Evolutionary conservation across 805 yeast species (phyloP).

Genomic region (Starmerella gropengiesseri): DNA sequence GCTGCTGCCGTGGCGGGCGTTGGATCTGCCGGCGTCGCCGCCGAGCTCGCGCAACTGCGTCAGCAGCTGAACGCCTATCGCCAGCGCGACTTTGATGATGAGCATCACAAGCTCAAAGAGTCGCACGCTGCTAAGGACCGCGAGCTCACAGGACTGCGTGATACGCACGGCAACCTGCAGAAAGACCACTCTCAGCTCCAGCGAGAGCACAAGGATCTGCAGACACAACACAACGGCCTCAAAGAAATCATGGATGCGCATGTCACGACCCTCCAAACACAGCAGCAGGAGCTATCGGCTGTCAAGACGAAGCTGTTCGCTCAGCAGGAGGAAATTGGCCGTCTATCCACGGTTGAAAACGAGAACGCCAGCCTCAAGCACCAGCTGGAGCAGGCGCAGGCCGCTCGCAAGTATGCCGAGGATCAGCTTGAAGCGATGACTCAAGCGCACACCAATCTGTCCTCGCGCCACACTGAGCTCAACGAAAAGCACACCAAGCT

Average conservation of each 20-base stretch:
- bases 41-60: slow-evolving; percentile 18
- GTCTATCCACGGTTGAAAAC: slow-evolving; percentile 11
- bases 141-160: slow-evolving; percentile 15
- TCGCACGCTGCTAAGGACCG: slow-evolving; percentile 17
- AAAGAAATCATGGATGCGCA: slow-evolving; percentile 20
- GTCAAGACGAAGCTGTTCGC: slow-evolving; percentile 16
- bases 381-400: slow-evolving; percentile 18
- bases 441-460: slow-evolving; percentile 12
- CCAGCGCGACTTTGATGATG: slow-evolving; percentile 21
- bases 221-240: slow-evolving; percentile 14
- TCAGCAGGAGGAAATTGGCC: slow-evolving; percentile 17
- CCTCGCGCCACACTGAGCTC: slow-evolving; percentile 22
- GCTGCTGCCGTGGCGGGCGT: slow-evolving; percentile 7
- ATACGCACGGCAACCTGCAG: slow-evolving; percentile 16
- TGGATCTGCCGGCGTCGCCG: slow-evolving; percentile 9
- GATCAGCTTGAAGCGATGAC: slow-evolving; percentile 20
- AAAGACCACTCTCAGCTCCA: slow-evolving; percentile 11
- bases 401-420: slow-evolving; percentile 17
- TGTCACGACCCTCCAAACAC: slow-evolving; percentile 16
- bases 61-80: slow-evolving; percentile 17
- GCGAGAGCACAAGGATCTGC: slow-evolving; percentile 15
- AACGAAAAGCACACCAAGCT: slow-evolving; percentile 16
- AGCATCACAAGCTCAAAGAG: slow-evolving; percentile 17
- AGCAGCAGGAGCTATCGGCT: slow-evolving; percentile 17
- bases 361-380: slow-evolving; percentile 22